Evolutionary conservation across 331 rosid species (phyloP).

Genomic region (Malus hybrid): DNA sequence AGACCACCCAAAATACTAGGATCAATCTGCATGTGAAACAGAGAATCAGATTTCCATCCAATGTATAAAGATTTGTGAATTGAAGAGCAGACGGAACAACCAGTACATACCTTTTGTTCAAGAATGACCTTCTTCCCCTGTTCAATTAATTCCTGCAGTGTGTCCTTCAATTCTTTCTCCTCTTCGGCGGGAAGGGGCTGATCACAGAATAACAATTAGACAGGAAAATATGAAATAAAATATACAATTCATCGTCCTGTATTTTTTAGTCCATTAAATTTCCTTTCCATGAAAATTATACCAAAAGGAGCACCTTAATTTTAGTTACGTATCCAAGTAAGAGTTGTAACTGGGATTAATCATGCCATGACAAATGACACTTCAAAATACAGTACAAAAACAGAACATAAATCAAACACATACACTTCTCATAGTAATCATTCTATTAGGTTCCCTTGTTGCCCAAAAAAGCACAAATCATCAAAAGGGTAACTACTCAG

Average conservation of each 20-base stretch:
- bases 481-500: not conserved
- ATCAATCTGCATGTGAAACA: slow-evolving; percentile 53
- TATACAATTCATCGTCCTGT: not conserved
- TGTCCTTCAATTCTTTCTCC: slow-evolving; percentile 77
- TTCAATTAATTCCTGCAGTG: slow-evolving; percentile 63
- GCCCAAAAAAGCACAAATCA: not conserved
- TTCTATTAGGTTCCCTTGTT: not conserved
- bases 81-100: not conserved
- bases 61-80: not conserved
- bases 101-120: slow-evolving; percentile 66
- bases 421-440: not conserved
- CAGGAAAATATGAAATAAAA: not conserved
- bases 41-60: not conserved
- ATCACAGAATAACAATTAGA: slow-evolving; percentile 11
- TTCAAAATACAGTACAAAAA: not conserved
- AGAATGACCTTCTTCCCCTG: slow-evolving; percentile 53
- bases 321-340: not conserved
- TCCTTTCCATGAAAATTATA: not conserved
- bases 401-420: not conserved
- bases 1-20: slow-evolving; percentile 78
- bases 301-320: not conserved
- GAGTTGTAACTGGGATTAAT: not conserved
- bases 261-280: not conserved
- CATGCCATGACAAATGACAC: not conserved
- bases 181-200: slow-evolving; percentile 82